These are phyloP conservation scores for Termitomyces sp. DNA, from an alignment of 768 basidiomycete genomes.

Conservation along the genomic window DNA sequence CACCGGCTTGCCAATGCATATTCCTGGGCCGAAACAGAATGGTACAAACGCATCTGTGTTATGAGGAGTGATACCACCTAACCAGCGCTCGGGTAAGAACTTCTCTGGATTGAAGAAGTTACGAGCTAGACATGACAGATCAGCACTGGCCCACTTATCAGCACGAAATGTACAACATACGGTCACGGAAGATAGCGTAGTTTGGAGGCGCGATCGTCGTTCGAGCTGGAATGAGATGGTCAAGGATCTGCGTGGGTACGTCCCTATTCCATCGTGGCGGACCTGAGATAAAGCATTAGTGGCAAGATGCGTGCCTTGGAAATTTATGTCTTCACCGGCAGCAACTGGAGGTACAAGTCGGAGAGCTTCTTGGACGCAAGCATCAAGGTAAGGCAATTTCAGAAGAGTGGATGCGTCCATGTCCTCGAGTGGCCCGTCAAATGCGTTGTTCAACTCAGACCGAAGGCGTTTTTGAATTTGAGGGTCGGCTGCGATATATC, in stretches of 20 bases:
- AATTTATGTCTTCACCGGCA: conserved; percentile 12
- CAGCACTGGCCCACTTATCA: neutral
- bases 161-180: neutral
- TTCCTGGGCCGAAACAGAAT: neutral
- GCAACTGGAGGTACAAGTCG: conserved; percentile 23
- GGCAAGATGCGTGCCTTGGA: neutral
- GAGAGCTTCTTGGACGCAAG: conserved; percentile 21
- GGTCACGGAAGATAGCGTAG: neutral
- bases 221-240: neutral
- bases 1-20: neutral
- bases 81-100: neutral
- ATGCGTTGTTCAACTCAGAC: conserved; percentile 11
- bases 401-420: conserved; percentile 13
- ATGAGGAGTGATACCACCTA: neutral
- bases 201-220: neutral
- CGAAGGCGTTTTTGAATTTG: conserved; percentile 10
- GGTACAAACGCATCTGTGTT: neutral
- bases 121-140: neutral
- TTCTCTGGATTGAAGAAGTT: neutral
- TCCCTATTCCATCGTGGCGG: neutral
- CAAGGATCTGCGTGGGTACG: neutral
- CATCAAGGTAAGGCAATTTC: conserved; percentile 23
- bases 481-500: conserved; percentile 14
- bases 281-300: neutral
- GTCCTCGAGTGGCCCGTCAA: conserved; percentile 14